Percentiles rank a stretch among this genome's conserved stretches.
Evolutionary conservation across 176 grass and related monocot species (phyloP).

Genomic region (Oryza glumipatula): DNA sequence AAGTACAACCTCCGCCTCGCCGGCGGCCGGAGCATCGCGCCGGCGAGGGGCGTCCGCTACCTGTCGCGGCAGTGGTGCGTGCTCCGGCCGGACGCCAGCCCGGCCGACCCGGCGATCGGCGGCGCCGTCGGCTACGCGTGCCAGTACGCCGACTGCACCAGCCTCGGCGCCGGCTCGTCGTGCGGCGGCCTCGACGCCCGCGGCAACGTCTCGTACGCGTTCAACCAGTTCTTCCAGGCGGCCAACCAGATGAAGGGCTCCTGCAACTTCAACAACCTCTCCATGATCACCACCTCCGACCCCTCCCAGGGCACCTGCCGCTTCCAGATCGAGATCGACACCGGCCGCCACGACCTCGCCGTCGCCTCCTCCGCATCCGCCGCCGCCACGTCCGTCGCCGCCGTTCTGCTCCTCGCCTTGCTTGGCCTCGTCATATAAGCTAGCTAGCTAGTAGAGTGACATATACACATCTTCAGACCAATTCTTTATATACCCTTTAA

Average conservation of each 20-base stretch:
- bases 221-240: conserved; percentile 90
- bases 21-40: conserved; percentile 41
- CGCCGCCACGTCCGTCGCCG: background rate
- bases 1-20: conserved; percentile 68
- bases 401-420: background rate
- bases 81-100: conserved; percentile 54
- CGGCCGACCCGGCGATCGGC: conserved; percentile 37
- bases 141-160: conserved; percentile 82
- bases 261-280: conserved; percentile 70
- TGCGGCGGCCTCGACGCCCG: conserved; percentile 64
- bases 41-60: conserved; percentile 71
- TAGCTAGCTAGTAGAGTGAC: background rate
- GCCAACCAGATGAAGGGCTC: conserved; percentile 64
- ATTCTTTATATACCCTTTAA: conserved; percentile 27
- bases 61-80: conserved; percentile 82
- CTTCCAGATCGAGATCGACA: conserved; percentile 83
- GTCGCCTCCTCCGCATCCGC: conserved; percentile 18
- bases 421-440: background rate
- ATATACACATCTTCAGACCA: background rate
- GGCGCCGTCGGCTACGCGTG: conserved; percentile 63
- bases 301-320: conserved; percentile 70
- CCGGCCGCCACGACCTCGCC: conserved; percentile 50
- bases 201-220: conserved; percentile 80
- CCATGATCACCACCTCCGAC: conserved; percentile 63
- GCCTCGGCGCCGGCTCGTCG: conserved; percentile 70